Base-by-base conservation (phyloP, 345 rosid genomes). In the Durio zibethinus region DNA sequence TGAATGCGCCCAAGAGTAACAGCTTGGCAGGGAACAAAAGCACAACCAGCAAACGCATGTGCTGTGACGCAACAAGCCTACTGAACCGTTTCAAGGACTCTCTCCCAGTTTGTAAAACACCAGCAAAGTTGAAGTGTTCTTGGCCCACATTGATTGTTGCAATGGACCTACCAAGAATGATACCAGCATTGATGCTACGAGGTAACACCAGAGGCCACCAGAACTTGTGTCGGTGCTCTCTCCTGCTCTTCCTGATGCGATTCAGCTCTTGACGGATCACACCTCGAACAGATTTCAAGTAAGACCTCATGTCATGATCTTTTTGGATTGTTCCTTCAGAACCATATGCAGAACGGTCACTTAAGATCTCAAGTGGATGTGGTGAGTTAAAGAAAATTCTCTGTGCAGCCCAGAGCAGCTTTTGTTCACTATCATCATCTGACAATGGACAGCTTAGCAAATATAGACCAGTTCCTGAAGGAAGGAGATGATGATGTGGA, bases 311-410 rank as follows among this genome's bases (percentile, higher is more conserved):
- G 86, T 97, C 97, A 31, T 97, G 99, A 80, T 97, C 91, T 85
- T 97, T 89, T 59, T 87, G 89, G 78, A 97, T 92, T 82, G 89
- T 84, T 64, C 98, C 99, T 77, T 87, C 94, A 0, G 97, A 86
- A 54, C 98, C 99, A 68, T 97, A 97, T 25, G 99, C 93, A 18
- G 85, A 59, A 36, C 92, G 88, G 61, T 97, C 98, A 18, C 97
- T 89, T 40, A 97, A 87, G 83, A 94, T 94, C 88, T 97, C 99
- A 9, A 94, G 87, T 3, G 99, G 99, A 76, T 97, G 99, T n/a
- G 99, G 99, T 11, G 99, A 90, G 80, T 94, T 94, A 50, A 97
- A 83, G 88, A 93, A 97, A 48, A 84, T 81, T 56, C 73, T 87
- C 81, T 86, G 85, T 18, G 99, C 99, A 11, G 94, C 92, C 6